These are phyloP conservation scores for Serendipita vermifera DNA, from an alignment of 768 basidiomycete species.

Conservation along the genomic window DNA sequence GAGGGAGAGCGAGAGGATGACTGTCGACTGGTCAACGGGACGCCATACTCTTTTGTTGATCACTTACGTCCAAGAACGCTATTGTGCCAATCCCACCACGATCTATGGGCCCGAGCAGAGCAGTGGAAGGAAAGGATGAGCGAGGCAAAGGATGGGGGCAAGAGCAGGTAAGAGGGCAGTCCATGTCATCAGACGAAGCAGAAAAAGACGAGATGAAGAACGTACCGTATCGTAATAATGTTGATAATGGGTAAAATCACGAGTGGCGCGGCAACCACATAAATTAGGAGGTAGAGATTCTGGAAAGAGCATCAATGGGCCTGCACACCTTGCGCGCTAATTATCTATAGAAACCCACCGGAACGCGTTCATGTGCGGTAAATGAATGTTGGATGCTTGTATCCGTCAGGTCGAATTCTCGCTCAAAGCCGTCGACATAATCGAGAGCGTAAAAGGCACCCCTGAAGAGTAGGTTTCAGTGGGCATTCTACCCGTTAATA, in stretches of 20 bases:
- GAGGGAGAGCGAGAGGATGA: conserved; percentile 59
- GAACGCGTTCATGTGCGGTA: conserved; percentile 64
- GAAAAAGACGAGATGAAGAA: no score
- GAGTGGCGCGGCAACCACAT: conserved; percentile 45
- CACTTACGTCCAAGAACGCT: conserved; percentile 13
- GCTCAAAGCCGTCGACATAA: conserved; percentile 52
- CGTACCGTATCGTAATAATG: conserved; percentile 49
- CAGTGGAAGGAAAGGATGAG: no score
- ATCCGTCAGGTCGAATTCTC: conserved; percentile 69
- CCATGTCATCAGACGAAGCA: no score
- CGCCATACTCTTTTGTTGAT: conserved; percentile 26
- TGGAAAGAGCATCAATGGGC: not conserved
- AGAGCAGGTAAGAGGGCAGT: no score
- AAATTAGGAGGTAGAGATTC: not conserved
- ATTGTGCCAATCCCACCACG: conserved; percentile 82
- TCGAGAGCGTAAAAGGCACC: conserved; percentile 52
- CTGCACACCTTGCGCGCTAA: not conserved
- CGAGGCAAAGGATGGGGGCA: no score
- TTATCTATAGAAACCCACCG: conserved; percentile 33
- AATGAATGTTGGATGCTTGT: conserved; percentile 21
- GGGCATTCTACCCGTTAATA: not conserved
- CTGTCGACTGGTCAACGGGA: conserved; percentile 24
- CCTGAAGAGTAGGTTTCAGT: conserved; percentile 24
- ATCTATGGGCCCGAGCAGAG: no score
- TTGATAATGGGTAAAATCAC: conserved; percentile 61